phyloP scores from a whole-genome alignment of 768 basidiomycete species.

The Lactarius akahatsu region DNA sequence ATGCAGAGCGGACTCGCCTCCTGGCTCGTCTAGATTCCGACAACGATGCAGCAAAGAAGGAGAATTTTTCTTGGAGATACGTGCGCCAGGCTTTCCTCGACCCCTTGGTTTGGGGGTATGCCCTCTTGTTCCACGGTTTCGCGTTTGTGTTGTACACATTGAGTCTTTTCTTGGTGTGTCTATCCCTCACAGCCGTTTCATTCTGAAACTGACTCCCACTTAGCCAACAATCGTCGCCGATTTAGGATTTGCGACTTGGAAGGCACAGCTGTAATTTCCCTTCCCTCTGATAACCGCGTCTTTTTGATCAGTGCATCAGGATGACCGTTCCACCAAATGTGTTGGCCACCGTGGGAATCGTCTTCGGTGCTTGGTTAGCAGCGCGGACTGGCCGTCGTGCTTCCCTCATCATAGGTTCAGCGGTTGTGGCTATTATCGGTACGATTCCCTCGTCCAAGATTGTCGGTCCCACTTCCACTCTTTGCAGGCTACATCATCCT shows the following conservation, averaged over 20 bases:
- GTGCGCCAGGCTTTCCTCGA: constrained; percentile 57
- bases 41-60: constrained; percentile 52
- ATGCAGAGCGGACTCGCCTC: constrained; percentile 50
- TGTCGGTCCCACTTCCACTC: background rate
- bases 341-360: constrained; percentile 50
- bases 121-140: constrained; percentile 59
- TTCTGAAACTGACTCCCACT: background rate
- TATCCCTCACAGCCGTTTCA: background rate
- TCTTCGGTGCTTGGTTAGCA: constrained; percentile 52
- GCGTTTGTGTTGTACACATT: constrained; percentile 59
- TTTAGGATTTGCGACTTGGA: constrained; percentile 58
- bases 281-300: background rate
- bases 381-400: constrained; percentile 47
- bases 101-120: constrained; percentile 60
- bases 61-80: constrained; percentile 57
- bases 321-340: constrained; percentile 61
- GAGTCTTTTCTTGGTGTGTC: constrained; percentile 54
- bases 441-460: constrained; percentile 7
- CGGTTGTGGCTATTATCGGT: constrained; percentile 54
- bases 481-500: constrained; percentile 54
- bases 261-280: constrained; percentile 52
- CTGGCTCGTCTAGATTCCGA: constrained; percentile 51
- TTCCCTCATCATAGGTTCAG: constrained; percentile 52
- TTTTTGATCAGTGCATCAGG: constrained; percentile 32
- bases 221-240: constrained; percentile 60